Percentiles rank a stretch among this genome's conserved stretches.
Conservation (phyloP, 805 yeast genomes). For the Yarrowia phangngaensis region DNA sequence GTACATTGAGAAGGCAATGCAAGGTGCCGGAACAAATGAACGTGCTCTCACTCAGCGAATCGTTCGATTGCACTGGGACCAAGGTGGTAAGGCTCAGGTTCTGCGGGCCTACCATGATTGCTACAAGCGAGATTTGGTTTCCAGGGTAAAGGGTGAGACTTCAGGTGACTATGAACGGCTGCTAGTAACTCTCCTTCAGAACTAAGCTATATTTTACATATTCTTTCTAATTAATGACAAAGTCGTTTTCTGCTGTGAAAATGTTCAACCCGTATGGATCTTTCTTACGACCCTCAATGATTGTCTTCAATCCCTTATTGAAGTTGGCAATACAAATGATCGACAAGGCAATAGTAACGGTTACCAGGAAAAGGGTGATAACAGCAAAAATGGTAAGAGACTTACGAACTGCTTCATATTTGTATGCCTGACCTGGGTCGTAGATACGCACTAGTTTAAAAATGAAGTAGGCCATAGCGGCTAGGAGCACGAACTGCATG, state of each 20-base stretch:
- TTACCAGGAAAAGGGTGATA: conserved; percentile 43
- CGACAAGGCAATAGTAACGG: conserved; percentile 39
- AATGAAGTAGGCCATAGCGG: conserved; percentile 47
- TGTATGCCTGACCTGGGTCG: conserved; percentile 42
- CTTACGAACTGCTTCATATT: conserved; percentile 45
- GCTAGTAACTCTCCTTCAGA: conserved; percentile 30
- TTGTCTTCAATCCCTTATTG: conserved; percentile 34
- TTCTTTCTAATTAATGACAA: conserved; percentile 6
- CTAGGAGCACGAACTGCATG: conserved; percentile 40
- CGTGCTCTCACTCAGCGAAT: conserved; percentile 30
- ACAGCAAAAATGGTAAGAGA: conserved; percentile 47
- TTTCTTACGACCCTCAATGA: conserved; percentile 16
- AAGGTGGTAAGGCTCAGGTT: conserved; percentile 27
- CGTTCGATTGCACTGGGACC: conserved; percentile 32
- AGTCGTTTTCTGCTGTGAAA: conserved; percentile 20
- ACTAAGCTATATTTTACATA: not conserved
- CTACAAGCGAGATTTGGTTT: conserved; percentile 29
- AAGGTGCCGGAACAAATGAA: conserved; percentile 33
- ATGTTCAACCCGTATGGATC: conserved; percentile 23
- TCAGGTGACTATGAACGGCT: conserved; percentile 31
- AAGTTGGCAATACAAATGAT: conserved; percentile 36
- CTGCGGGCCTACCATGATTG: conserved; percentile 28
- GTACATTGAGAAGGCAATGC: conserved; percentile 31
- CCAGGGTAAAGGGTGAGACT: conserved; percentile 31
- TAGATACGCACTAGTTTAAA: conserved; percentile 48